A percentile compares a stretch with the other conserved stretches of the same genome.
These are phyloP conservation scores for Suillus occidentalis DNA, from an alignment of 768 basidiomycete genomes.

Conservation along the genomic window DNA sequence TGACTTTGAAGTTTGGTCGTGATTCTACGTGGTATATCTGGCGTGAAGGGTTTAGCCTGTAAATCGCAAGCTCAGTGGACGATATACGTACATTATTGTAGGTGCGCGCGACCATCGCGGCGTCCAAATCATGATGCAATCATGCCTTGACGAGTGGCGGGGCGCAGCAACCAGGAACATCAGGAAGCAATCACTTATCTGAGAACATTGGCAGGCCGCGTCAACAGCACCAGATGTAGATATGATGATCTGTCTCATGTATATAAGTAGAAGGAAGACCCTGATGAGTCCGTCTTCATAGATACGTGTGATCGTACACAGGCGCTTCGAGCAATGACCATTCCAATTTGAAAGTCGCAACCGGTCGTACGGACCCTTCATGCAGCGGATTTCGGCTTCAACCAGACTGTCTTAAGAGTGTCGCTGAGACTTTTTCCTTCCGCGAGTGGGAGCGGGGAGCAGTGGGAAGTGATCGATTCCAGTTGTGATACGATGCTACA, in stretches of 20 bases:
- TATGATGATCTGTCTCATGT: background rate
- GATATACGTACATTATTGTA: background rate
- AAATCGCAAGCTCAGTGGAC: background rate
- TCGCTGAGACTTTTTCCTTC: background rate
- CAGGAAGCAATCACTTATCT: background rate
- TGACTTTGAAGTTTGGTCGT: background rate
- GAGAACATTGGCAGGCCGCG: background rate
- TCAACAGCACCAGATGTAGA: background rate
- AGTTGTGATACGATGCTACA: background rate
- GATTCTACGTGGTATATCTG: background rate
- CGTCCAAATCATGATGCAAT: background rate
- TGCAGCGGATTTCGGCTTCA: background rate
- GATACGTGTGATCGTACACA: background rate
- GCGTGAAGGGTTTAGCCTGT: background rate
- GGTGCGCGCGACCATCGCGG: background rate
- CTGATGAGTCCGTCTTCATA: background rate
- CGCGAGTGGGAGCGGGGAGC: too few species aligned
- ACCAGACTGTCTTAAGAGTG: background rate
- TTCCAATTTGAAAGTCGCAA: background rate
- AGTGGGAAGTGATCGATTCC: background rate
- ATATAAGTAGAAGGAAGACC: background rate
- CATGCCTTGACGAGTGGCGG: background rate
- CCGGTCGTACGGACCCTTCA: background rate
- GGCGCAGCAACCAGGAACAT: background rate
- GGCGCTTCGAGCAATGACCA: background rate